Evolutionary conservation across 1,139 yeast genomes (phyloP), one percentile per base, ranked within the genome.

Genomic region (Saccharomyces hybrid): DNA sequence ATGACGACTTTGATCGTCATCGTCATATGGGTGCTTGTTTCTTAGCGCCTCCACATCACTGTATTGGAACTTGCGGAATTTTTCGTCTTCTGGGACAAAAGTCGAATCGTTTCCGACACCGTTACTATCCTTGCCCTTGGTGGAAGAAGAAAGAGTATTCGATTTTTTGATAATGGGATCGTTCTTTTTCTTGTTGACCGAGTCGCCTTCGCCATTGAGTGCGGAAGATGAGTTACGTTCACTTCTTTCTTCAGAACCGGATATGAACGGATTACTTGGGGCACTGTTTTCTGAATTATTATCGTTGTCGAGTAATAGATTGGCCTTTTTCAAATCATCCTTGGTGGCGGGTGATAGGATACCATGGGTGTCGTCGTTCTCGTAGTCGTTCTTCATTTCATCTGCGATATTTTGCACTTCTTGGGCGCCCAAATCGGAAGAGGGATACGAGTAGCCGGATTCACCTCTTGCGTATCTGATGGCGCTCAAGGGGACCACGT

Each of bases 401-500:
- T 63, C 72, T 54, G 88, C 88, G 61, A 80, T 81, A 32, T 70
- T 65, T 60, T 75, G 75, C 51, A 83, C 76, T 69, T 86, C 89
- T 55, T 75, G 73, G 59, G 63, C 68, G 50, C 93, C 93, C 67
- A 83, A 84, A 65, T 86, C 93, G 46, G 75, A 71, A 69, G 69
- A 71, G 61, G 89, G 78, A 58, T 78, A 78, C 7, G 56, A 56
- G 14, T 51, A 54, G n/a, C 59, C 58, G 7, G 57, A 55, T 57
- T 78, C 83, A 57, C 84, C 86, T 59, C 81, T 75, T 46, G 85
- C 82, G 61, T 78, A 78, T 59, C 76, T 75, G 59, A 86, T 76
- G 4, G 88, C 89, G 54, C 88, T 81, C 52, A 95, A 78, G 58
- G 97, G 93, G 51, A 86, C 88, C 44, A 78, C 75, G 63, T 81